Conservation (phyloP, 2,329 filamentous ascomycete genomes). For the Colletotrichum shisoi region DNA sequence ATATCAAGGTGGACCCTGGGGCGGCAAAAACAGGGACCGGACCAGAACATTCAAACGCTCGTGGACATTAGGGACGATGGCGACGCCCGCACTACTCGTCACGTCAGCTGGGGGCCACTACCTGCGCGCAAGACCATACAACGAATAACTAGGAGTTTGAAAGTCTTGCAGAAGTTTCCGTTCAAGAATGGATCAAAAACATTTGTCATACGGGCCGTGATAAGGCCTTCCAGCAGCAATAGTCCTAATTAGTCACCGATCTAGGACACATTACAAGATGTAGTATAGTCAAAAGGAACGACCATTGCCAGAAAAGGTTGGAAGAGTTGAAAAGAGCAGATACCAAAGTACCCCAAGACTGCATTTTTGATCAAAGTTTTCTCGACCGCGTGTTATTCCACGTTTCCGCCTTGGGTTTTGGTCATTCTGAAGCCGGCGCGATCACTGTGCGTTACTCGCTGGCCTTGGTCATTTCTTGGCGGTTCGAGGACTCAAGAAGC, state of each 20-base stretch:
- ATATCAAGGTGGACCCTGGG: slow-evolving; percentile 42
- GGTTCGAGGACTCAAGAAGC: background rate
- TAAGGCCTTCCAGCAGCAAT: background rate
- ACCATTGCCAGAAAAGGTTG: slow-evolving; percentile 24
- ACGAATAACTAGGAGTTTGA: slow-evolving; percentile 39
- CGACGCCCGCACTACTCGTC: slow-evolving; percentile 38
- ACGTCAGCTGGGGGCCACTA: slow-evolving; percentile 40
- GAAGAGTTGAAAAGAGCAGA: accelerated
- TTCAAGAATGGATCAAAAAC: no score
- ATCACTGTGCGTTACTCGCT: background rate
- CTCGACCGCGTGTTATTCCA: background rate
- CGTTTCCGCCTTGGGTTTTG: background rate
- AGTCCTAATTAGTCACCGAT: no score
- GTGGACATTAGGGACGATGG: slow-evolving; percentile 28
- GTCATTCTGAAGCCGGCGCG: background rate
- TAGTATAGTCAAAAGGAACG: slow-evolving; percentile 34
- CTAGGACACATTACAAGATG: no score
- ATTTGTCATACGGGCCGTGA: slow-evolving; percentile 40
- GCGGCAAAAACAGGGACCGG: slow-evolving; percentile 41
- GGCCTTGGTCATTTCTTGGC: slow-evolving; percentile 3
- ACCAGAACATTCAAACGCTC: slow-evolving; percentile 27
- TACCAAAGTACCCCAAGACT: background rate
- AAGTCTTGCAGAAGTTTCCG: background rate
- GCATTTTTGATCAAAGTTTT: background rate
- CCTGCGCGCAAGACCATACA: slow-evolving; percentile 40